phyloP scores from a whole-genome alignment of 2,329 filamentous ascomycete species.

The Cordyceps javanica region DNA sequence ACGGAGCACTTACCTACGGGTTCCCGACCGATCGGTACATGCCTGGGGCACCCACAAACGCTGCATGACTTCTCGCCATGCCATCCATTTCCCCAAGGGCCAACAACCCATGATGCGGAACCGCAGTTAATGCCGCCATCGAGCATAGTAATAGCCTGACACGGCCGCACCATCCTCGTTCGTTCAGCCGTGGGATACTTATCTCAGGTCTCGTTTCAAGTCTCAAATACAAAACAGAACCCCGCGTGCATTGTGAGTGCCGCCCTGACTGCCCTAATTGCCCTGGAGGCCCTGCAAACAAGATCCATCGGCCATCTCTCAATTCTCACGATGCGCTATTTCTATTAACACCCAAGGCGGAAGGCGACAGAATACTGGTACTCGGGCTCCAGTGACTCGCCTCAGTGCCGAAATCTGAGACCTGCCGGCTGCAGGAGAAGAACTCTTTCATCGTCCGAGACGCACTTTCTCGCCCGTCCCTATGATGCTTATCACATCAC shows the following conservation, averaged over 20 bases:
- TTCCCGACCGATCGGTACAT: neutral
- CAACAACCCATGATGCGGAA: neutral
- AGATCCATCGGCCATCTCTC: neutral
- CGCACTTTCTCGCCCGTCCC: no score
- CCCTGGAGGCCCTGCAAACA: neutral
- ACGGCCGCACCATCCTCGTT: neutral
- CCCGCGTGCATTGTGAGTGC: neutral
- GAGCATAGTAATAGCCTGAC: neutral
- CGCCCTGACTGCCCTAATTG: neutral
- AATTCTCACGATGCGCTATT: neutral
- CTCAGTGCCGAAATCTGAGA: constrained; percentile 1
- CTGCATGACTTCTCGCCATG: neutral
- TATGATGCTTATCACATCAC: neutral
- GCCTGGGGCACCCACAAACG: neutral
- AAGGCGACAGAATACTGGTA: neutral
- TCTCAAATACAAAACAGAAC: neutral
- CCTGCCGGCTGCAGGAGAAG: neutral
- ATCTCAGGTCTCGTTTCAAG: neutral
- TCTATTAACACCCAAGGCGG: neutral
- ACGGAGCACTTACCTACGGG: no score
- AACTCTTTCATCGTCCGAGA: neutral
- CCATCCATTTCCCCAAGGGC: neutral
- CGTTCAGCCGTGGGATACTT: neutral
- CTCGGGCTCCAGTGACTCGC: neutral
- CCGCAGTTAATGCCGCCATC: neutral